Conservation (phyloP, 441 rosid species). For the Populus trichocarpa region DNA sequence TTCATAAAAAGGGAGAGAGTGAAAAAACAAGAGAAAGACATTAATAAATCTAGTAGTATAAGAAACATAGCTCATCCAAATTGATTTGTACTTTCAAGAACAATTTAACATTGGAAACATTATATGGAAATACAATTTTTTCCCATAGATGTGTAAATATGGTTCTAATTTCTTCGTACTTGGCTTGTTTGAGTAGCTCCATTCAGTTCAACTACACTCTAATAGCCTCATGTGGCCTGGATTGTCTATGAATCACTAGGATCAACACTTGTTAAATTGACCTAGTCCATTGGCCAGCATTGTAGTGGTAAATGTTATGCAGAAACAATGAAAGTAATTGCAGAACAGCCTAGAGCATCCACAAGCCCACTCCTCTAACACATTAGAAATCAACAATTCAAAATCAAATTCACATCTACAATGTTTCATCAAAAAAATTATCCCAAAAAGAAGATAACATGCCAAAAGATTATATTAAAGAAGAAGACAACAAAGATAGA, state of each 20-base stretch:
- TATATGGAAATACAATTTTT: background rate
- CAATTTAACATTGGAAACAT: background rate
- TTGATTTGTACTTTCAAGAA: background rate
- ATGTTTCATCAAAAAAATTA: background rate
- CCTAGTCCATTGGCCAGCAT: too few relatives aligned
- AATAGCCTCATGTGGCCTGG: background rate
- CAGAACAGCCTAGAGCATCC: too few relatives aligned
- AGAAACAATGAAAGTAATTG: too few relatives aligned
- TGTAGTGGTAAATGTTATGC: too few relatives aligned
- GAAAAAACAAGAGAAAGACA: background rate
- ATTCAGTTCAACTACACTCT: background rate
- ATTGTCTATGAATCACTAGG: background rate
- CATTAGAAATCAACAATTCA: background rate
- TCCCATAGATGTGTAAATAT: background rate
- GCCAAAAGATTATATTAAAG: background rate
- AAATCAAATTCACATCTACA: background rate
- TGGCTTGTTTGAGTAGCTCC: background rate
- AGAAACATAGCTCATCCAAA: background rate
- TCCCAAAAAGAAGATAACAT: background rate
- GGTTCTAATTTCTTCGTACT: background rate
- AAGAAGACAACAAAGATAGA: conserved; percentile 5
- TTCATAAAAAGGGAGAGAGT: conserved; percentile 15
- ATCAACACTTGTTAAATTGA: too few relatives aligned
- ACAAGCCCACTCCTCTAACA: background rate
- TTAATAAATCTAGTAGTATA: background rate